Conservation (phyloP, 345 rosid species). For the Camelina hispida region DNA sequence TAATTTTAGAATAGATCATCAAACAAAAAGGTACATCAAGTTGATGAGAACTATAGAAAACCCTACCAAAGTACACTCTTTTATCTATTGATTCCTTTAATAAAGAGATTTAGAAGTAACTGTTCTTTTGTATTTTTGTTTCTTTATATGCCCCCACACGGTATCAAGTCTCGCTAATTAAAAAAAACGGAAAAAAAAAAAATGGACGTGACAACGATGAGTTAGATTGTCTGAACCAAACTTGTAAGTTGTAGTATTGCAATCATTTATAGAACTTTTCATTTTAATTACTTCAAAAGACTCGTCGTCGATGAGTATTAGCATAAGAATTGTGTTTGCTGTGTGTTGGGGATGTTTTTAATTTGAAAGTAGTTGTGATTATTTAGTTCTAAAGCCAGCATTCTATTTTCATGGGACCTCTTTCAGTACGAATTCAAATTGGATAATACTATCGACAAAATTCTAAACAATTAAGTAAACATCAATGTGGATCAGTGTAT, state of each 20-base stretch:
- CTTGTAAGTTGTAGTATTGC: slow-evolving; percentile 35
- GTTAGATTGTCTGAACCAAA: slow-evolving; percentile 38
- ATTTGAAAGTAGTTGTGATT: neutral
- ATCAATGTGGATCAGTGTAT: neutral
- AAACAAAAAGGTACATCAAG: slow-evolving; percentile 17
- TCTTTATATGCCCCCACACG: slow-evolving; percentile 39
- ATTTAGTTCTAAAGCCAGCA: neutral
- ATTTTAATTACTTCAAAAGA: slow-evolving; percentile 29
- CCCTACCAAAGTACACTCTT: slow-evolving; percentile 27
- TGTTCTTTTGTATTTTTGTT: slow-evolving; percentile 28
- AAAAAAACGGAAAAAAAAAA: neutral
- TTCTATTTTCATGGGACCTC: too few species aligned
- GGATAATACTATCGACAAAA: neutral
- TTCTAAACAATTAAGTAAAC: neutral
- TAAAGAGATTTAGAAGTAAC: slow-evolving; percentile 13
- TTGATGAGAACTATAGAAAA: slow-evolving; percentile 30
- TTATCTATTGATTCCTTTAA: slow-evolving; percentile 19
- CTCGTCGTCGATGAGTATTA: slow-evolving; percentile 21
- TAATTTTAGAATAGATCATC: neutral
- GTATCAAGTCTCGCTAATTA: slow-evolving; percentile 31
- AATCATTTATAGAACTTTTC: slow-evolving; percentile 1
- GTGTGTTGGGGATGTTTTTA: neutral
- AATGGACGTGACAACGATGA: slow-evolving; percentile 34
- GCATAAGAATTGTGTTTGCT: neutral
- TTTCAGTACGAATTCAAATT: neutral